Conservation (phyloP, 371 early-diverging fungal genomes). For the Syncephalastrum sp. region DNA sequence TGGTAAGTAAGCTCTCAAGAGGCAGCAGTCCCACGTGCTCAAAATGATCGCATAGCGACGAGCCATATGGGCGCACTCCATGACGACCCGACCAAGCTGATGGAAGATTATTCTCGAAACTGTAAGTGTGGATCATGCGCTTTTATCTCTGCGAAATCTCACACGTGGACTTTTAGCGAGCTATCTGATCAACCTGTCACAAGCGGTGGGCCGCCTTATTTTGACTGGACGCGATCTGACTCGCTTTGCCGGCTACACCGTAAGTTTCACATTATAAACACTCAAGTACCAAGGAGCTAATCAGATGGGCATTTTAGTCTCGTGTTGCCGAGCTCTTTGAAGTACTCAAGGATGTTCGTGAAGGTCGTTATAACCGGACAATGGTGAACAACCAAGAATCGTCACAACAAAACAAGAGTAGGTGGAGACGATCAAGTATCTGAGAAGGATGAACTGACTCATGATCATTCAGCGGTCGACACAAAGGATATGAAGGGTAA, state of each 20-base stretch:
- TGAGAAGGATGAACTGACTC: not conserved
- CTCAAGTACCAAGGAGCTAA: not conserved
- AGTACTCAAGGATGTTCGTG: conserved; percentile 68
- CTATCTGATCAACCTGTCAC: conserved; percentile 83
- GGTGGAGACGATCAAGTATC: not conserved
- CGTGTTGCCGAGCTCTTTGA: conserved; percentile 78
- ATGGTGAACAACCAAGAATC: conserved; percentile 51
- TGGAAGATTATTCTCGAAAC: conserved; percentile 85
- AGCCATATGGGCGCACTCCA: conserved; percentile 55
- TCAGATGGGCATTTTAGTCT: conserved; percentile 31
- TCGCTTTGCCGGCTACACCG: conserved; percentile 76
- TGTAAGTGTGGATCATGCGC: conserved; percentile 40
- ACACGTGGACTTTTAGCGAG: conserved; percentile 50
- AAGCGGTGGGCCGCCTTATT: conserved; percentile 84
- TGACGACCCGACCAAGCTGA: conserved; percentile 75
- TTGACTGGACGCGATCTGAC: conserved; percentile 81
- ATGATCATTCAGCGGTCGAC: conserved; percentile 33
- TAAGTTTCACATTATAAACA: conserved; percentile 12
- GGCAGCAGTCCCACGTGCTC: not conserved
- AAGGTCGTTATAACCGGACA: conserved; percentile 65
- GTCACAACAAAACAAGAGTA: conserved; percentile 34
- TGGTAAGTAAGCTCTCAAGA: conserved; percentile 33
- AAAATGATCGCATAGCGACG: conserved; percentile 34
- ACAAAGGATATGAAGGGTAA: conserved; percentile 59
- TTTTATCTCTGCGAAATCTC: not conserved